Percentiles rank a stretch among this genome's conserved stretches.
These are phyloP conservation scores for Mucor piriformis DNA, from an alignment of 371 early-diverging fungal genomes.

Conservation along the genomic window DNA sequence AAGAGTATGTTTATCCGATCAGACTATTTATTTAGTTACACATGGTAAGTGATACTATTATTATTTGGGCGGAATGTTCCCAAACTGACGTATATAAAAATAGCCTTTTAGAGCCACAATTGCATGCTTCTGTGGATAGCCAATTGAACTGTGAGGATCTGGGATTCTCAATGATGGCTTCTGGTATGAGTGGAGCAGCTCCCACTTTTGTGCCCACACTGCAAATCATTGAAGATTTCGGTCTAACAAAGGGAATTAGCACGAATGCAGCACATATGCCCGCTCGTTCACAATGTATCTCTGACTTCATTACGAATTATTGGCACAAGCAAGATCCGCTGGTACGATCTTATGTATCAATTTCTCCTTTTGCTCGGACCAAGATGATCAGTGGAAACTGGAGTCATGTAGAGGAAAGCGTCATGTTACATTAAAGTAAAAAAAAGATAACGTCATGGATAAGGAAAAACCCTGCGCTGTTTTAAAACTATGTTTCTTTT, in stretches of 20 bases:
- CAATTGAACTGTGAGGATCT: slow-evolving; percentile 53
- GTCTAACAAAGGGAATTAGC: slow-evolving; percentile 41
- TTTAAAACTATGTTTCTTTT: neutral
- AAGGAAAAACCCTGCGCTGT: neutral
- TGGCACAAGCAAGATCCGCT: slow-evolving; percentile 42
- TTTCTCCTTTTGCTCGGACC: slow-evolving; percentile 20
- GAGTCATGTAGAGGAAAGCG: slow-evolving; percentile 14
- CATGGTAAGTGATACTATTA: slow-evolving; percentile 34
- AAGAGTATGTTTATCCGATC: slow-evolving; percentile 54
- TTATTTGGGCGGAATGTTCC: too few relatives aligned
- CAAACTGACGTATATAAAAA: neutral
- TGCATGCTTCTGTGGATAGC: slow-evolving; percentile 42
- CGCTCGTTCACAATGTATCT: slow-evolving; percentile 33
- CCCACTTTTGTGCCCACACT: slow-evolving; percentile 30
- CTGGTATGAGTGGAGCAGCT: slow-evolving; percentile 33
- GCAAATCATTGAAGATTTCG: slow-evolving; percentile 36
- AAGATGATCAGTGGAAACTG: slow-evolving; percentile 28
- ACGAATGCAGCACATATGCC: slow-evolving; percentile 40
- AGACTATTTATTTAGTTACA: slow-evolving; percentile 49
- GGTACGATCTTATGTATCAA: slow-evolving; percentile 16
- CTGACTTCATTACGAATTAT: slow-evolving; percentile 34
- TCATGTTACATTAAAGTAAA: neutral
- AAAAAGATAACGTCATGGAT: neutral
- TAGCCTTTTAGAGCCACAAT: slow-evolving; percentile 35
- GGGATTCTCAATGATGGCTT: slow-evolving; percentile 47